Conservation (phyloP, 106 monocot species). For the Iris macrosiphon region DNA sequence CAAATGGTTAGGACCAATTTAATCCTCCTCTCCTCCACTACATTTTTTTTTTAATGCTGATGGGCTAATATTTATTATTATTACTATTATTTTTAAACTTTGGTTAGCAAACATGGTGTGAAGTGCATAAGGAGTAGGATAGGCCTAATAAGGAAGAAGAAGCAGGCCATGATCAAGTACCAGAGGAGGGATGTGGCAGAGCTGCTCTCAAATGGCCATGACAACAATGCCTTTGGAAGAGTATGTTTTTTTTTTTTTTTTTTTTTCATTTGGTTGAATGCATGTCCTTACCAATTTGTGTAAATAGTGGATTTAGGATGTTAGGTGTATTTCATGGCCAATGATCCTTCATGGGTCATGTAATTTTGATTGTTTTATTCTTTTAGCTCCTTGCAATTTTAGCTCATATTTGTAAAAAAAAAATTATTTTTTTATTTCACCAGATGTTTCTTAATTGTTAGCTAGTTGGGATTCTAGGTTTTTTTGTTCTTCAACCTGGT, state of each 20-base stretch:
- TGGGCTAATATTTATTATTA: background rate
- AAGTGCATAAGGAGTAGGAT: conserved; percentile 57
- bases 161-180: conserved; percentile 50
- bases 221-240: conserved; percentile 57
- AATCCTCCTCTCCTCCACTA: background rate
- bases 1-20: conserved; percentile 41
- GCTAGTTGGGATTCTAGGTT: no score
- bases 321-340: no score
- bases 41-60: background rate
- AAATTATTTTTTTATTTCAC: no score
- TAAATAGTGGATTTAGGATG: no score
- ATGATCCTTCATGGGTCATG: no score
- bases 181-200: conserved; percentile 79
- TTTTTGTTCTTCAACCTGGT: no score
- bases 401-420: no score
- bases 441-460: no score
- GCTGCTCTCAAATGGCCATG: conserved; percentile 44
- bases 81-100: background rate
- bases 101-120: conserved; percentile 64
- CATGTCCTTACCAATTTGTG: no score
- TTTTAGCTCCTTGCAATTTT: no score
- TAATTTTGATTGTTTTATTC: no score
- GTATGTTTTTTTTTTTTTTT: conserved; percentile 17
- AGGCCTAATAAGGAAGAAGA: conserved; percentile 50
- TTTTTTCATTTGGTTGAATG: background rate